Conservation (phyloP, 306 rosid species). For the Pyrus communis region DNA sequence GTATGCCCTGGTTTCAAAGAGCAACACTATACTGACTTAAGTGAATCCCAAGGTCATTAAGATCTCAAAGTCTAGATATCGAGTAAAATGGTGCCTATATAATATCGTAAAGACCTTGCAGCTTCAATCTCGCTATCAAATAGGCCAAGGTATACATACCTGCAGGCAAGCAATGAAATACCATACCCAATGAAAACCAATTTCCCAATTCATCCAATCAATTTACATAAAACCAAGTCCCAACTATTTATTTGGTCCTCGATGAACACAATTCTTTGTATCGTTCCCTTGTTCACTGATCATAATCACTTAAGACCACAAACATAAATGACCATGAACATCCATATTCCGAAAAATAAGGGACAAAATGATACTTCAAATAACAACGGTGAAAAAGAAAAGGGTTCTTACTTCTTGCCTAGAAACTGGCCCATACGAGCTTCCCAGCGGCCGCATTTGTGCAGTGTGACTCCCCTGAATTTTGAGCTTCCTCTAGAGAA, state of each 20-base stretch:
- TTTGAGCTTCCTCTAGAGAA: conserved; percentile 89
- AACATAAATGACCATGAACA: background rate
- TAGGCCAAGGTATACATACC: conserved; percentile 93
- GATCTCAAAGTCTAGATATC: conserved; percentile 10
- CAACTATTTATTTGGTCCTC: background rate
- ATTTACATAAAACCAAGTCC: background rate
- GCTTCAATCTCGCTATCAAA: conserved; percentile 89
- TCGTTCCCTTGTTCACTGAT: background rate
- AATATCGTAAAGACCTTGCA: conserved; percentile 62
- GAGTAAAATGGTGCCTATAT: conserved; percentile 7
- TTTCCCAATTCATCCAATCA: conserved; percentile 15
- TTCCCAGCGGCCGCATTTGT: conserved; percentile 97
- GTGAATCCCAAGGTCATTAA: background rate
- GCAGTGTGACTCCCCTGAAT: conserved; percentile 88
- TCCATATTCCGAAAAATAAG: background rate
- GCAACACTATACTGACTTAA: conserved; percentile 9
- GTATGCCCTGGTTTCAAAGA: conserved; percentile 61
- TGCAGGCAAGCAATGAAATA: conserved; percentile 47
- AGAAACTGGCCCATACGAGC: conserved; percentile 98
- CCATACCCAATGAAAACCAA: conserved; percentile 23
- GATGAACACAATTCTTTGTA: background rate
- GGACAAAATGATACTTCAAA: background rate
- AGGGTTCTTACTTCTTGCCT: conserved; percentile 65
- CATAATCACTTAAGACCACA: background rate
- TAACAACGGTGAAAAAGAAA: background rate